Evolutionary conservation across 1,284 basidiomycete species (phyloP).

Genomic region (Cutaneotrichosporon dermatis): DNA sequence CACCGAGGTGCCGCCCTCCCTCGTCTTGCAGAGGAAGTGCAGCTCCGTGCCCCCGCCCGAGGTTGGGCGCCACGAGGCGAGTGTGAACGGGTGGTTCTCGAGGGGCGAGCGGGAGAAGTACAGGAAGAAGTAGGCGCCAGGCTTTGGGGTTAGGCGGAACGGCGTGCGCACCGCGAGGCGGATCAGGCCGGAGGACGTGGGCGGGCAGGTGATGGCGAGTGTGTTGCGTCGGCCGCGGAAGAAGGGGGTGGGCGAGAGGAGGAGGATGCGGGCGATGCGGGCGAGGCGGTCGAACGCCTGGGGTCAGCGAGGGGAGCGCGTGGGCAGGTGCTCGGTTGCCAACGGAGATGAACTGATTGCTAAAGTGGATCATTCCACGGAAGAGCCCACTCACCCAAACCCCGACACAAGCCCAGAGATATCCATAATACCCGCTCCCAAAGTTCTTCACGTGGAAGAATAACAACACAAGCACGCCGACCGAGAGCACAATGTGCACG

Average conservation of each 20-base stretch:
- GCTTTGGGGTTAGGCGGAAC: conserved; percentile 17
- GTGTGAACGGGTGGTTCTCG: conserved; percentile 36
- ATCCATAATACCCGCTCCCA: conserved; percentile 17
- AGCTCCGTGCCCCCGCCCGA: conserved; percentile 11
- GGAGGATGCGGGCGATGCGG: conserved; percentile 23
- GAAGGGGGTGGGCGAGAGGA: conserved; percentile 20
- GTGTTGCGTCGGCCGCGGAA: background rate
- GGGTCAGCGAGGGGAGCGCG: background rate
- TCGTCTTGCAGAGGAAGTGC: conserved; percentile 28
- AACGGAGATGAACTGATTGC: no score
- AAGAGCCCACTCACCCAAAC: conserved; percentile 15
- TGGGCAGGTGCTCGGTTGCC: no score
- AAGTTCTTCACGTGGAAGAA: conserved; percentile 27
- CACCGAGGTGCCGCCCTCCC: conserved; percentile 19
- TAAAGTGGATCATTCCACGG: no score
- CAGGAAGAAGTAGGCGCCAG: conserved; percentile 34
- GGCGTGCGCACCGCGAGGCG: conserved; percentile 24
- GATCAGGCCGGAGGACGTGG: conserved; percentile 22
- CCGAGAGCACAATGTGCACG: conserved; percentile 28
- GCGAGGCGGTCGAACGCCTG: conserved; percentile 25
- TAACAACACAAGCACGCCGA: conserved; percentile 20
- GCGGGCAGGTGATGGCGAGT: conserved; percentile 18
- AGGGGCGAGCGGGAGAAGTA: conserved; percentile 27
- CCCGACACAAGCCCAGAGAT: conserved; percentile 27
- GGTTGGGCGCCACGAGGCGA: conserved; percentile 20